Base-by-base conservation (phyloP, 228 moss, liverwort and hornwort genomes). In the Sphagnum fallax region DNA sequence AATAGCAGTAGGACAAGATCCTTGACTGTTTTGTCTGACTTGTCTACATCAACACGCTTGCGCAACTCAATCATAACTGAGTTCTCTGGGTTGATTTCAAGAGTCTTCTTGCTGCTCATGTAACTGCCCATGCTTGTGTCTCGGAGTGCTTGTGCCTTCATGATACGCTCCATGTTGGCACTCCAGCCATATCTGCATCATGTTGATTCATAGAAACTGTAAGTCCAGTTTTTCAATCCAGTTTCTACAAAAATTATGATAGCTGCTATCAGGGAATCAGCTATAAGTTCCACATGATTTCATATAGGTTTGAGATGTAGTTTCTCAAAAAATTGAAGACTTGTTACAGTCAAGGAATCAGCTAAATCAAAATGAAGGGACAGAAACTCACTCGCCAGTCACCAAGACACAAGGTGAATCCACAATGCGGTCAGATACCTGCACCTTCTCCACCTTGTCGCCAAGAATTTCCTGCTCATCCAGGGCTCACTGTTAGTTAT, bases 81-180 rank as follows among this genome's bases (percentile, higher is more conserved):
- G 60, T 91, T 91, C 48, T 88, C 90, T 4, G 90, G 90, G 64
- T 91, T 91, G 6, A 91, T 75, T 69, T 91, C 90, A 85, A 91
- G 76, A 0, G 88, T 91, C 76, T 91, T 91, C 90, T 91, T 91
- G 18, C 80, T 81, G 9, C 85, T 85, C 90, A 91, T 91, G 70
- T 91, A 88, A 67, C 84, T 83, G 0, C 83, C 83, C 90, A 91
- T 83, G 66, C 88, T 91, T 68, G 82, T 88, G 15, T 91, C 90
- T 7, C 90, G 80, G 74, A 91, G 52, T 1, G 90, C 90, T 60
- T 91, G 90, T 0, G 90, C 90, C 71, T 91, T 91, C 90, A 91
- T 91, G 62, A 91, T 91, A 55, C 90, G 83, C 80, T 91, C 90
- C 90, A 91, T 91, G 15, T 91, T 91, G 0, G 90, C 90, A 6